Percentiles rank a stretch among this genome's conserved stretches.
These are phyloP conservation scores for Asparagopsis taxiformis DNA, from an alignment of 31 red algal species.

Conservation along the genomic window DNA sequence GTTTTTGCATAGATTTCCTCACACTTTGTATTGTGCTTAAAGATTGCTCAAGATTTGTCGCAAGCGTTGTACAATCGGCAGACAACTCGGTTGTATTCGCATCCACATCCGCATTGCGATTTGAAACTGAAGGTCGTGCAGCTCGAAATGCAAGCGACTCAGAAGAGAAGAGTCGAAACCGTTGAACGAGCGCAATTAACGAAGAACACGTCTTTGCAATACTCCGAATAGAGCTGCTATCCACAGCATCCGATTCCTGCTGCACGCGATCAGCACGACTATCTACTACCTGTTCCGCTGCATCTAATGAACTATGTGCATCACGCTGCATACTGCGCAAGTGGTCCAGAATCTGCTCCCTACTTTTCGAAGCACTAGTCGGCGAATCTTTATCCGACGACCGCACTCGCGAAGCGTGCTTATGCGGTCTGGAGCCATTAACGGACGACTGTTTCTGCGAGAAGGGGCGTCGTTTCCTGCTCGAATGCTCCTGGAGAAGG, in stretches of 20 bases:
- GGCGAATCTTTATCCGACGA: neutral
- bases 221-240: neutral
- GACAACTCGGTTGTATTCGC: neutral
- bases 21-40: neutral
- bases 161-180: constrained; percentile 1
- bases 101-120: neutral
- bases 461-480: neutral
- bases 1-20: neutral
- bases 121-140: neutral
- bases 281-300: neutral
- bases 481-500: constrained; percentile 2
- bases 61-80: neutral
- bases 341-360: constrained; percentile 28
- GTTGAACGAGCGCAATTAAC: neutral
- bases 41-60: neutral
- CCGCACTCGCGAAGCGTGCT: too few relatives aligned
- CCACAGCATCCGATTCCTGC: neutral
- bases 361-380: neutral
- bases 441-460: neutral
- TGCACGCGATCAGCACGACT: too few relatives aligned
- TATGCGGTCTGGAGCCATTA: too few relatives aligned
- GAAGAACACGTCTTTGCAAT: neutral
- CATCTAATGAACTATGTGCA: constrained; percentile 1
- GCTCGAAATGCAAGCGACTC: neutral
- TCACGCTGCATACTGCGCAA: constrained; percentile 26